These are phyloP conservation scores for Camptophora hylomeconis DNA, from an alignment of 2,329 filamentous ascomycete genomes.

Conservation along the genomic window DNA sequence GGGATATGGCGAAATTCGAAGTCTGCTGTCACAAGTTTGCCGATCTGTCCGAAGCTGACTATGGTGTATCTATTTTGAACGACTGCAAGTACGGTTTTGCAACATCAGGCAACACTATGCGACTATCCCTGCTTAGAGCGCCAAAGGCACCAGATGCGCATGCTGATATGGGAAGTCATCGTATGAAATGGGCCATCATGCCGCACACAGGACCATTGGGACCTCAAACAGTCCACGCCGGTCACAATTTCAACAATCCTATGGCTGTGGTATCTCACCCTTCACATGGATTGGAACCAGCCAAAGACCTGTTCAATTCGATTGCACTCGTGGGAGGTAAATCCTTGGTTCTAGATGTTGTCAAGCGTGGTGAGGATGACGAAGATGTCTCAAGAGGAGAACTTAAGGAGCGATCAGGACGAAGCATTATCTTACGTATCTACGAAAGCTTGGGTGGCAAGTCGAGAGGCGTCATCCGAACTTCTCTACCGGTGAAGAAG, in stretches of 20 bases:
- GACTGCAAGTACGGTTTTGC: conserved; percentile 96
- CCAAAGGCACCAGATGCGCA: conserved; percentile 88
- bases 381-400: conserved; percentile 50
- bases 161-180: conserved; percentile 84
- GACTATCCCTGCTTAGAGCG: conserved; percentile 69
- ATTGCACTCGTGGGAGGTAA: conserved; percentile 54
- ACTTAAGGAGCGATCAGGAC: conserved; percentile 52
- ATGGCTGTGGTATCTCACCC: conserved; percentile 30
- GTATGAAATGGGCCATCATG: conserved; percentile 80
- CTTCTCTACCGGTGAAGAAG: conserved; percentile 57
- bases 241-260: conserved; percentile 82
- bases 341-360: conserved; percentile 68
- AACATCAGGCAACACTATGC: conserved; percentile 77
- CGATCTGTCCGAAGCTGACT: conserved; percentile 74
- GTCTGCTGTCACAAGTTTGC: conserved; percentile 94
- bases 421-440: conserved; percentile 69
- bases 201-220: conserved; percentile 66
- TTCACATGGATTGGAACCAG: conserved; percentile 9
- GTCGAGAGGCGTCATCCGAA: conserved; percentile 56
- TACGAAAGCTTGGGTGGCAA: conserved; percentile 84
- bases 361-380: conserved; percentile 89
- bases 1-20: conserved; percentile 97
- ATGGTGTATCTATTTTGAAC: conserved; percentile 85
- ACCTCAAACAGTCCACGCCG: conserved; percentile 63
- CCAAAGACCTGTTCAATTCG: conserved; percentile 29